Evolutionary conservation across 352 stramenopile genomes (phyloP).

Genomic region (Phytopythium montanum): DNA sequence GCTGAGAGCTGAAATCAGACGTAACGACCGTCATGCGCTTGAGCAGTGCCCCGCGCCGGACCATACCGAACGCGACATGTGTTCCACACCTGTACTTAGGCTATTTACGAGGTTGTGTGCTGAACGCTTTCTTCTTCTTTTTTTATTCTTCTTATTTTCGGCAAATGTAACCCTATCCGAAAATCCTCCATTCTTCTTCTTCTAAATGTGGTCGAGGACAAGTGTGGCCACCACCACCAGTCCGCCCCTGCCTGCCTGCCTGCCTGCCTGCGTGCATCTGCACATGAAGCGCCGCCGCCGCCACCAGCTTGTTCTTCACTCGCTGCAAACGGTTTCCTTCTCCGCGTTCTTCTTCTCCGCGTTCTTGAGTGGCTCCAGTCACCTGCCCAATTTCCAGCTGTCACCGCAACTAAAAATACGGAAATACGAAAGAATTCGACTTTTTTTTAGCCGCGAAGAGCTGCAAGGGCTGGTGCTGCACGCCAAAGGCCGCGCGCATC

Average conservation of each 20-base stretch:
- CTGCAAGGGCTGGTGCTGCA: background rate
- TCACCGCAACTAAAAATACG: too few species aligned
- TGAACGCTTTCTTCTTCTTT: slow-evolving; percentile 1
- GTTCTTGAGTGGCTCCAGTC: background rate
- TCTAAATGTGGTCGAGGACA: too few species aligned
- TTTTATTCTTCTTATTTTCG: background rate
- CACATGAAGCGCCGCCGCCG: too few species aligned
- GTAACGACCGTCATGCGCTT: background rate
- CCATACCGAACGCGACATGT: background rate
- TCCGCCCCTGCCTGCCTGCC: too few species aligned
- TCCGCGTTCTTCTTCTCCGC: background rate
- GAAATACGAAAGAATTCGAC: background rate
- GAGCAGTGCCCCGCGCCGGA: background rate
- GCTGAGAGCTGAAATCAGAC: background rate
- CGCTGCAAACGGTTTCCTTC: too few species aligned
- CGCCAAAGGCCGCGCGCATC: slow-evolving; percentile 5
- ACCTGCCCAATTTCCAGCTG: background rate
- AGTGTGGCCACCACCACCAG: too few species aligned
- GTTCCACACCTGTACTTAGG: background rate
- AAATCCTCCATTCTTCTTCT: too few species aligned
- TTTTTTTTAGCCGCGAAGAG: background rate
- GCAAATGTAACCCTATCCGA: too few species aligned
- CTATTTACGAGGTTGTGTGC: background rate
- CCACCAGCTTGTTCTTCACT: too few species aligned
- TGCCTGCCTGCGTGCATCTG: too few species aligned